A percentile compares a stretch with the other conserved stretches of the same genome.
These are phyloP conservation scores for Capsicum baccatum DNA, from an alignment of 257 asterid genomes.

Conservation along the genomic window DNA sequence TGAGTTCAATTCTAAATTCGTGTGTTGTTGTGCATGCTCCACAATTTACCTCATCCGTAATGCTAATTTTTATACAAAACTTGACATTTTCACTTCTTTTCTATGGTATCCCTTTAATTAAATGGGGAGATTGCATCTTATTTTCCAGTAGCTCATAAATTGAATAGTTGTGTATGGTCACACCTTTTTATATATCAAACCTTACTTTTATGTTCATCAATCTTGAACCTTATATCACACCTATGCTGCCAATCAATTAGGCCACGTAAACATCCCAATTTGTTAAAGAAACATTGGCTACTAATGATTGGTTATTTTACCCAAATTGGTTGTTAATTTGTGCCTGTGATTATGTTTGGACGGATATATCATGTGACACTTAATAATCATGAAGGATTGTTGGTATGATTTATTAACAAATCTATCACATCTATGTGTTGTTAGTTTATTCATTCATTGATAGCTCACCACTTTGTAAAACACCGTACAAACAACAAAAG, in stretches of 20 bases:
- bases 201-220: neutral
- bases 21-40: neutral
- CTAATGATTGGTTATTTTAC: neutral
- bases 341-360: conserved; percentile 18
- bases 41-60: neutral
- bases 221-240: neutral
- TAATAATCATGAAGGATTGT: neutral
- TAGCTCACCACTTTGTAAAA: neutral
- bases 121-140: too few species aligned
- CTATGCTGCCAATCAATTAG: neutral
- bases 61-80: neutral
- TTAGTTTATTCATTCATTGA: neutral
- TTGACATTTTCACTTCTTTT: too few species aligned
- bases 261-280: neutral
- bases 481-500: neutral
- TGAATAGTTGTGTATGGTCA: neutral
- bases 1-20: neutral
- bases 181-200: neutral
- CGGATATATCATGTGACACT: neutral
- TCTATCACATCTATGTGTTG: neutral
- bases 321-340: neutral
- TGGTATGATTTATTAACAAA: neutral
- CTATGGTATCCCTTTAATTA: too few species aligned
- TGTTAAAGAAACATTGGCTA: neutral
- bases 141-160: too few species aligned